These are phyloP conservation scores for Alopecurus myosuroides DNA, from an alignment of 176 grass and related monocot species.

Conservation along the genomic window DNA sequence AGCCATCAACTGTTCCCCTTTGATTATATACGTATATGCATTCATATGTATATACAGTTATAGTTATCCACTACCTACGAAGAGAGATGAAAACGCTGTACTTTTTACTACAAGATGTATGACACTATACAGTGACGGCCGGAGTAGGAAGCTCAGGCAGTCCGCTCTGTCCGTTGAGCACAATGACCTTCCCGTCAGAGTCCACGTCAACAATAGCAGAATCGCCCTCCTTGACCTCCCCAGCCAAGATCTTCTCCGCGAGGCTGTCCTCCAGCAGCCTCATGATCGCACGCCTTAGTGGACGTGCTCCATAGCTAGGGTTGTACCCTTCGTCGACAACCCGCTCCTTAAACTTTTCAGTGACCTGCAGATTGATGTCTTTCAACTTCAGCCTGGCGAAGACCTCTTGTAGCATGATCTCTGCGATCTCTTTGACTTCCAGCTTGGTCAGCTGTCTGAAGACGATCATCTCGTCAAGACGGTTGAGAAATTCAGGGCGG, in stretches of 20 bases:
- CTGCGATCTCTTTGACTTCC: constrained; percentile 82
- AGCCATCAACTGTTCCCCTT: too few species aligned
- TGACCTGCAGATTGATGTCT: constrained; percentile 73
- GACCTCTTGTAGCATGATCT: constrained; percentile 87
- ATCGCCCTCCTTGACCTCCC: constrained; percentile 71
- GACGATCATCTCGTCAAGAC: constrained; percentile 89
- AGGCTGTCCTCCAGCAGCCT: constrained; percentile 84
- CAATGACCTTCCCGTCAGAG: constrained; percentile 59
- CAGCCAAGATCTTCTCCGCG: constrained; percentile 62
- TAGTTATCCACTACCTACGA: not conserved
- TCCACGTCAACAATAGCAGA: constrained; percentile 80
- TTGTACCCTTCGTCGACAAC: constrained; percentile 89
- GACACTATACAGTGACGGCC: constrained; percentile 33
- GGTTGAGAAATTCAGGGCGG: constrained; percentile 81
- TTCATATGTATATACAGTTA: not conserved
- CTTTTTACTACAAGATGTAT: not conserved
- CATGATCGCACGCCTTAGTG: constrained; percentile 79
- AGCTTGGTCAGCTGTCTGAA: constrained; percentile 87
- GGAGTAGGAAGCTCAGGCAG: constrained; percentile 51
- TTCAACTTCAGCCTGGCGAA: constrained; percentile 60
- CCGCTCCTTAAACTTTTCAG: constrained; percentile 77
- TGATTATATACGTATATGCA: too few species aligned
- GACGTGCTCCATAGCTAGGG: constrained; percentile 72
- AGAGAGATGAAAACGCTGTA: not conserved
- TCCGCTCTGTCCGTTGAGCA: constrained; percentile 53